Evolutionary conservation across 1,284 basidiomycete genomes (phyloP).

Genomic region (Coniferiporia sulphurascens): DNA sequence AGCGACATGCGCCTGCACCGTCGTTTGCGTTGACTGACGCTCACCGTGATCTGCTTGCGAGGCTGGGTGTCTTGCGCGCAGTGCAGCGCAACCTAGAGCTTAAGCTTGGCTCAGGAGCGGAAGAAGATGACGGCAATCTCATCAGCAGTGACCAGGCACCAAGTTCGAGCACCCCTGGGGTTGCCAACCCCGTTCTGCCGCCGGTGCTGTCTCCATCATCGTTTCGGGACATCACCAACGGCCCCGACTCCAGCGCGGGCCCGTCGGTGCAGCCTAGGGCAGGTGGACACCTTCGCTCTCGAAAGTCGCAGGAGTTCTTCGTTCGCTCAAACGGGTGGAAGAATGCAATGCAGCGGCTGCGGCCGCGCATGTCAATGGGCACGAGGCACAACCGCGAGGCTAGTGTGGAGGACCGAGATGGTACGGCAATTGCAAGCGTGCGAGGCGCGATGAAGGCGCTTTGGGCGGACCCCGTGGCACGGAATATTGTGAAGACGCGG

Average conservation of each 20-base stretch:
- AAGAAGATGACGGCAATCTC: background rate
- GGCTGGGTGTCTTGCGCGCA: conserved; percentile 3
- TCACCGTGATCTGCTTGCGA: conserved; percentile 1
- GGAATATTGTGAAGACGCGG: conserved; percentile 46
- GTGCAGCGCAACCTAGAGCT: conserved; percentile 14
- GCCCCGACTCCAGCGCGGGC: background rate
- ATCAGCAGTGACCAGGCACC: background rate
- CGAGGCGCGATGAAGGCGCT: conserved; percentile 58
- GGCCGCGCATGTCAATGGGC: conserved; percentile 13
- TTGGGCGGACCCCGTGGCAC: conserved; percentile 58
- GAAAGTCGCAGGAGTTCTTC: conserved; percentile 25
- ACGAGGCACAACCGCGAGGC: background rate
- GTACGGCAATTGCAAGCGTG: conserved; percentile 52
- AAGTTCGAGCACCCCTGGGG: background rate
- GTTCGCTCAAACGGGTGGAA: conserved; percentile 30
- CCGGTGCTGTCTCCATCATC: background rate
- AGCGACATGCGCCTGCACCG: background rate
- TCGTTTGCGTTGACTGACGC: conserved; percentile 6
- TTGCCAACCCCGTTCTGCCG: background rate
- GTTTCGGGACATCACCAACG: background rate
- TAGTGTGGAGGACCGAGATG: conserved; percentile 36
- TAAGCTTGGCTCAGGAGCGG: conserved; percentile 24
- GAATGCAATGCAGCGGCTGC: conserved; percentile 19
- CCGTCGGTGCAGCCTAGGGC: too few species aligned
- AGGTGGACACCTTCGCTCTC: background rate